These are phyloP conservation scores for Nemania sp. DNA, from an alignment of 2,329 filamentous ascomycete genomes.

Conservation along the genomic window DNA sequence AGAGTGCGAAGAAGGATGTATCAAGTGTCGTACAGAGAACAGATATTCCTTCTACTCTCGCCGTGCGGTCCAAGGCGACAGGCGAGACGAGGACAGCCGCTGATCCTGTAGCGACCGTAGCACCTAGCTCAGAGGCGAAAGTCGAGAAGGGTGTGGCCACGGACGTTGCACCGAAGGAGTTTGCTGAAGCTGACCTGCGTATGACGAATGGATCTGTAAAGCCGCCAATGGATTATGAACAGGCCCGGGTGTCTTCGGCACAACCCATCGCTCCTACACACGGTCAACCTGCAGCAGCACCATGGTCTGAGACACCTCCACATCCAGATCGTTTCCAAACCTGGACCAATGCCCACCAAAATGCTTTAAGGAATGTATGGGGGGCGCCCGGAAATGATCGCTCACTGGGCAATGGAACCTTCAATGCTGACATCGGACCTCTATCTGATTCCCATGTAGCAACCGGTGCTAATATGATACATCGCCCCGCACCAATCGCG, in stretches of 20 bases:
- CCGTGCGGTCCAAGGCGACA: constrained; percentile 23
- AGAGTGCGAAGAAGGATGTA: constrained; percentile 60
- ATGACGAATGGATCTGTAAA: constrained; percentile 42
- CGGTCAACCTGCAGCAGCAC: constrained; percentile 41
- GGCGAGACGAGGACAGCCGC: constrained; percentile 33
- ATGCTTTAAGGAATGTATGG: constrained; percentile 68
- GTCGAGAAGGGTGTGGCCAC: constrained; percentile 10
- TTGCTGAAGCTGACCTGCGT: constrained; percentile 10
- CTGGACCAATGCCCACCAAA: constrained; percentile 54
- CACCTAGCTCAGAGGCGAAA: constrained; percentile 13
- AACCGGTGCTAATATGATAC: constrained; percentile 40
- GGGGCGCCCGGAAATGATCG: constrained; percentile 72
- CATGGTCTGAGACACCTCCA: constrained; percentile 39
- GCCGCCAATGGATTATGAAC: constrained; percentile 16
- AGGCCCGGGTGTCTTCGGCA: constrained; percentile 18
- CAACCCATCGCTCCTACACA: constrained; percentile 25
- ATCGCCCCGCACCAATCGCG: constrained; percentile 52
- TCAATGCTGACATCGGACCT: constrained; percentile 64
- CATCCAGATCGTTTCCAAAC: constrained; percentile 52
- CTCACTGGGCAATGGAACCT: constrained; percentile 78
- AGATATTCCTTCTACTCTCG: constrained; percentile 32
- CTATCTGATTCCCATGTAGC: constrained; percentile 48
- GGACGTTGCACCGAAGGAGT: constrained; percentile 11
- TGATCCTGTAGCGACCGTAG: constrained; percentile 39
- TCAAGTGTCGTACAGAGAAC: constrained; percentile 38